phyloP scores from a whole-genome alignment of 192 early-diverging fungal genomes.

The Podila minutissima region DNA sequence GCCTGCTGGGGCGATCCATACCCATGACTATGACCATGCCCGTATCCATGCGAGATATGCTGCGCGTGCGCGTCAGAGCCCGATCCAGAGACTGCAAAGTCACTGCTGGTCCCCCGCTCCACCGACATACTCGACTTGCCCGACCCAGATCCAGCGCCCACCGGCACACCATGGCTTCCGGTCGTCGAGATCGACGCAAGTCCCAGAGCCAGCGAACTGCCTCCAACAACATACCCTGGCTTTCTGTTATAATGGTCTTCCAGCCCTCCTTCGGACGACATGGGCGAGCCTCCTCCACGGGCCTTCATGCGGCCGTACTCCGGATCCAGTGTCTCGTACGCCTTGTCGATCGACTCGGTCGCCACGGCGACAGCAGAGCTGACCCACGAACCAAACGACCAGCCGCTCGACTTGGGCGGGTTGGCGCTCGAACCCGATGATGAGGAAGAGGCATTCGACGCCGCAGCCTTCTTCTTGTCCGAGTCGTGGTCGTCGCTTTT shows the following conservation, averaged over 20 bases:
- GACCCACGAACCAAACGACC: conserved; percentile 50
- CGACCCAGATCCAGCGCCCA: no score
- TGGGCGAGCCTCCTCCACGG: conserved; percentile 2
- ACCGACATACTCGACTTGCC: background rate
- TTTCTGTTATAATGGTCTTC: conserved; percentile 15
- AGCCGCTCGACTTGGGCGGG: conserved; percentile 35
- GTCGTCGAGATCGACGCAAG: conserved; percentile 36
- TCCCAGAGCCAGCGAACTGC: conserved; percentile 37
- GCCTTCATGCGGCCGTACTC: conserved; percentile 41
- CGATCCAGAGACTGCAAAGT: background rate
- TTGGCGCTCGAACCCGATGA: background rate
- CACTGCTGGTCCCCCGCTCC: background rate
- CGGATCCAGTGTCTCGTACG: conserved; percentile 43
- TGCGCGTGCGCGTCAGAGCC: background rate
- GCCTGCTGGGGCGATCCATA: background rate
- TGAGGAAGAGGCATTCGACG: background rate
- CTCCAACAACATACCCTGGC: conserved; percentile 46
- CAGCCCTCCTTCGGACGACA: background rate
- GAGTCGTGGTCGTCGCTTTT: conserved; percentile 3
- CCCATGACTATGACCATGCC: background rate
- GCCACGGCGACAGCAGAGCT: conserved; percentile 47
- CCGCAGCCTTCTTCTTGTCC: background rate
- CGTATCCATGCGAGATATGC: background rate
- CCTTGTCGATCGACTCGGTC: conserved; percentile 41
- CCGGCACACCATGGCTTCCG: background rate